These are phyloP conservation scores for Blastomyces gilchristii DNA, from an alignment of 2,329 filamentous ascomycete species.

Conservation along the genomic window DNA sequence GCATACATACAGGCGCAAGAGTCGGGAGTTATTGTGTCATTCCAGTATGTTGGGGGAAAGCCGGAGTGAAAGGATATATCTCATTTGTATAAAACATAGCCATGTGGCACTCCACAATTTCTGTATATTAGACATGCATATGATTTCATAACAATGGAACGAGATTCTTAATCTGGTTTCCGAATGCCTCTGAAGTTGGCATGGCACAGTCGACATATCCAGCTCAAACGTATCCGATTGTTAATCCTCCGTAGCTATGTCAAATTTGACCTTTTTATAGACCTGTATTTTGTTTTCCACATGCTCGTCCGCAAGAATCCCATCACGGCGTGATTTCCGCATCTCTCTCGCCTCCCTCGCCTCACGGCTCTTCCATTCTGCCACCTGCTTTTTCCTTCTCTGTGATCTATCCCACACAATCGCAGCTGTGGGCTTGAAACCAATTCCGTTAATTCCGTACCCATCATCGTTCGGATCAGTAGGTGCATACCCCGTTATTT, in stretches of 20 bases:
- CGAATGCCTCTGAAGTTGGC: not conserved
- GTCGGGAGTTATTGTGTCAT: not conserved
- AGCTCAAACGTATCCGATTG: not conserved
- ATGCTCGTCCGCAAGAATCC: constrained; percentile 18
- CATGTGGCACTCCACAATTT: not conserved
- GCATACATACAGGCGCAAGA: not conserved
- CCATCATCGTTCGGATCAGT: constrained; percentile 51
- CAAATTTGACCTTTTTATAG: constrained; percentile 35
- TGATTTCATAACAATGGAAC: constrained; percentile 1
- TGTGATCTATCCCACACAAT: constrained; percentile 48
- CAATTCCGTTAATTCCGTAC: constrained; percentile 54
- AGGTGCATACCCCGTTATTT: constrained; percentile 52
- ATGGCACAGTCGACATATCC: not conserved
- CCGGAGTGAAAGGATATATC: not conserved
- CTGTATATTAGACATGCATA: constrained; percentile 4
- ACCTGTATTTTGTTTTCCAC: constrained; percentile 22
- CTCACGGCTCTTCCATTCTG: constrained; percentile 50
- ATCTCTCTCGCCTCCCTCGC: constrained; percentile 49
- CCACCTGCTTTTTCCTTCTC: constrained; percentile 48
- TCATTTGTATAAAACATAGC: not conserved
- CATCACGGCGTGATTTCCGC: constrained; percentile 43
- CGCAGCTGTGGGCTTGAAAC: constrained; percentile 51
- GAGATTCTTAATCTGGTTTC: not conserved
- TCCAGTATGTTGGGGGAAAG: not conserved
- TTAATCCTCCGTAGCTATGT: constrained; percentile 16